These are phyloP conservation scores for Botryotinia calthae DNA, from an alignment of 2,329 filamentous ascomycete species.

Conservation along the genomic window DNA sequence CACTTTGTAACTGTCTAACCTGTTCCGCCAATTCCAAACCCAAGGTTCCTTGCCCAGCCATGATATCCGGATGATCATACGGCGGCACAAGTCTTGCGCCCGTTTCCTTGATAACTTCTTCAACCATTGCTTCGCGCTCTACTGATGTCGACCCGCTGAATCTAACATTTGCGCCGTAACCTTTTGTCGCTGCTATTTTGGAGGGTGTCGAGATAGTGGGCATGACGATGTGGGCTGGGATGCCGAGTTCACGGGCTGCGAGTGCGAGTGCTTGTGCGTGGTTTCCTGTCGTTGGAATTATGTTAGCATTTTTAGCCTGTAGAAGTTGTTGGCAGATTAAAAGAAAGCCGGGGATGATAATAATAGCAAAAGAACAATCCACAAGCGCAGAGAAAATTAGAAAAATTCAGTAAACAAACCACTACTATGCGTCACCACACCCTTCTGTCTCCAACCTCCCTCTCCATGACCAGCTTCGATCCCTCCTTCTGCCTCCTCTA, in stretches of 20 bases:
- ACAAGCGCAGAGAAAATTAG: neutral
- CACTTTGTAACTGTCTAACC: conserved; percentile 53
- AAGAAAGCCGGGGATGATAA: neutral
- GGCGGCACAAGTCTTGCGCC: conserved; percentile 80
- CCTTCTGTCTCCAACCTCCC: conserved; percentile 57
- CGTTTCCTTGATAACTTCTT: conserved; percentile 65
- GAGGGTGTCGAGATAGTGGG: conserved; percentile 77
- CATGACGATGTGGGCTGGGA: conserved; percentile 90
- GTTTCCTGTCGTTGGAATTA: conserved; percentile 60
- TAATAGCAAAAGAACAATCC: neutral
- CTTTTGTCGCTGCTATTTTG: conserved; percentile 79
- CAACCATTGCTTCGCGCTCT: conserved; percentile 77
- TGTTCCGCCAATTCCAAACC: conserved; percentile 80
- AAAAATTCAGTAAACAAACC: conserved; percentile 49
- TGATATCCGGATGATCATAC: conserved; percentile 89
- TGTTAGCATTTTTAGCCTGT: neutral
- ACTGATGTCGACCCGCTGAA: conserved; percentile 78
- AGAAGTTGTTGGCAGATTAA: neutral
- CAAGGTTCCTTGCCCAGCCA: conserved; percentile 89
- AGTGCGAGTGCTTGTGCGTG: conserved; percentile 91
- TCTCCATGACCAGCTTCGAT: conserved; percentile 61
- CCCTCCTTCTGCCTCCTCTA: conserved; percentile 62
- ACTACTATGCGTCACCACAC: conserved; percentile 87
- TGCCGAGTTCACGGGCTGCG: conserved; percentile 68
- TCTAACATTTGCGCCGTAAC: conserved; percentile 73